Evolutionary conservation across 2,329 filamentous ascomycete species (phyloP), one percentile per base, ranked within the genome.

Genomic region (Cryoendolithus antarcticus): DNA sequence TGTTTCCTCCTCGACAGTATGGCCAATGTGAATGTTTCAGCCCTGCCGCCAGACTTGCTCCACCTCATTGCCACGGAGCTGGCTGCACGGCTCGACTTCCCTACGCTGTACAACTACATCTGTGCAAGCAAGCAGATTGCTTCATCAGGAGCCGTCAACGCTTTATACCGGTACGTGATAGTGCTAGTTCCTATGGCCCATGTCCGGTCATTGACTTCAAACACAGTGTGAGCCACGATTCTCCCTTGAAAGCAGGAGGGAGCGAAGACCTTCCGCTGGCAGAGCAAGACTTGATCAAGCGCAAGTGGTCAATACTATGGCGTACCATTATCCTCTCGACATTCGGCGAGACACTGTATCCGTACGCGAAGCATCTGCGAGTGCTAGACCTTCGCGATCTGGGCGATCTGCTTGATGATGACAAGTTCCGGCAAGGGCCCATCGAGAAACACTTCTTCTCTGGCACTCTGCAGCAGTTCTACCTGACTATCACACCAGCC

Each of bases 301-400:
- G 66, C 39, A 72, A 72, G 58, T 79, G 75, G 71, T 72, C 75
- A 2, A 66, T 72, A 5, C 57, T 82, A 35, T 86, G 81, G 81
- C 71, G 72, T 37, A 77, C 77, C 2, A 73, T 85, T 47, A 72
- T 82, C 41, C 62, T 76, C 6, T 85, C 80, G 6, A 75, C 75
- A 41, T 59, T 79, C 32, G 72, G 69, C 15, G 60, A 64, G 46
- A 82, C 80, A 0, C 61, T 74, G 11, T 80, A 76, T 45, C 79
- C 80, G 0, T 86, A 86, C 54, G 81, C 74, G 50, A 66, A 73
- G 30, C 83, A 81, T 57, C 72, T 85, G 40, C 74, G 71, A 40
- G 65, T 68, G 19, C 63, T 86, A 30, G 74, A 80, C 47, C 66
- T 85, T 7, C 65, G 74, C 38, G 74, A 80, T 51, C 64, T 85